These are phyloP conservation scores for Tephrocybe sp. DNA, from an alignment of 768 basidiomycete species.

Conservation along the genomic window DNA sequence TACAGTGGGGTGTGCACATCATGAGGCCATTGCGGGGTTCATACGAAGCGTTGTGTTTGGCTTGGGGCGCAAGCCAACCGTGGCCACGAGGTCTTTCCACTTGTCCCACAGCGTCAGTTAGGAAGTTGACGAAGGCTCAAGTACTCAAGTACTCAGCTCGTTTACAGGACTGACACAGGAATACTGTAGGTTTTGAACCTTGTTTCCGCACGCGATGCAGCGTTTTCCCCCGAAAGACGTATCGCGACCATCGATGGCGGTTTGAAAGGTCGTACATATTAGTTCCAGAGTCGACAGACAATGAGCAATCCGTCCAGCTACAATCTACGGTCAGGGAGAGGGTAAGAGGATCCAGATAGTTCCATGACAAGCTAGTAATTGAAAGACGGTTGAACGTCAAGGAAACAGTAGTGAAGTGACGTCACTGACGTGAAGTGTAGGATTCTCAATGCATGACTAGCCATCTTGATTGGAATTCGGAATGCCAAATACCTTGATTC, in stretches of 20 bases:
- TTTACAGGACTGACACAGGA: not conserved
- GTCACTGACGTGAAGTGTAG: too few relatives aligned
- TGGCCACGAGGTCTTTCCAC: conserved; percentile 21
- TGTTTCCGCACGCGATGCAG: conserved; percentile 2
- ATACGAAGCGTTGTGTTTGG: conserved; percentile 15
- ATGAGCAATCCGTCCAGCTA: too few relatives aligned
- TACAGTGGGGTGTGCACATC: conserved; percentile 18
- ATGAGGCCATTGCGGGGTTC: conserved; percentile 22
- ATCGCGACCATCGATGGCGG: not conserved
- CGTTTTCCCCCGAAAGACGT: not conserved
- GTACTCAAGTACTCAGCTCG: not conserved
- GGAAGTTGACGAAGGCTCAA: conserved; percentile 8
- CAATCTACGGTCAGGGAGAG: too few relatives aligned
- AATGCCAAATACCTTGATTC: too few relatives aligned
- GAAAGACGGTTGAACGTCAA: too few relatives aligned
- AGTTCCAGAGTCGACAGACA: too few relatives aligned
- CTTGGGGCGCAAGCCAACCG: conserved; percentile 20
- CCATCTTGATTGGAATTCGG: too few relatives aligned
- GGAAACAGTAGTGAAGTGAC: too few relatives aligned
- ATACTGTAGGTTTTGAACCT: not conserved
- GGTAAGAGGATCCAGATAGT: too few relatives aligned
- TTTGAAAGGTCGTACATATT: not conserved
- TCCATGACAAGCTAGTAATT: too few relatives aligned
- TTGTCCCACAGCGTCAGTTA: conserved; percentile 11
- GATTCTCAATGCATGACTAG: too few relatives aligned